Percentiles rank a stretch among this genome's conserved stretches.
These are phyloP conservation scores for Candida schatavii DNA, from an alignment of 805 yeast species.

Conservation along the genomic window DNA sequence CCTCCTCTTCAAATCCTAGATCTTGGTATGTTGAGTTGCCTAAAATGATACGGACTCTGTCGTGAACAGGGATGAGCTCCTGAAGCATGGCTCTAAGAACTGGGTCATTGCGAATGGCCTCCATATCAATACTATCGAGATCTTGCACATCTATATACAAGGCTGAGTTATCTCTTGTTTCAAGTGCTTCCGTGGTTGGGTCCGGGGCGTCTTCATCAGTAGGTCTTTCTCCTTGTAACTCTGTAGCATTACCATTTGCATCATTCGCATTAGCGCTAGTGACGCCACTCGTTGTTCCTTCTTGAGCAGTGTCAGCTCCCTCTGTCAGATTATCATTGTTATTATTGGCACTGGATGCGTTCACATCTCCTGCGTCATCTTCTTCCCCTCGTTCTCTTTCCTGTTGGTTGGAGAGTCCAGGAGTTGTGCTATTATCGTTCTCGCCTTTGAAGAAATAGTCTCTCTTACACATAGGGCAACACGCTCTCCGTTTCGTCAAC, in stretches of 20 bases:
- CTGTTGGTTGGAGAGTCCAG: constrained; percentile 7
- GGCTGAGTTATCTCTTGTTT: constrained; percentile 11
- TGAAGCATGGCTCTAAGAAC: constrained; percentile 34
- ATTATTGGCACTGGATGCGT: constrained; percentile 1
- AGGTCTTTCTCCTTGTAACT: background rate
- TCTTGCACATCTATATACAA: constrained; percentile 14
- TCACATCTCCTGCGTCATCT: constrained; percentile 5
- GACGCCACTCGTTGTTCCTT: background rate
- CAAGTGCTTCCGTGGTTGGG: background rate
- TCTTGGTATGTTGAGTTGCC: constrained; percentile 29
- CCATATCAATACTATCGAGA: constrained; percentile 21
- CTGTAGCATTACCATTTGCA: background rate
- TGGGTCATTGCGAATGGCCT: constrained; percentile 36
- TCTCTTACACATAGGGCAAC: constrained; percentile 81
- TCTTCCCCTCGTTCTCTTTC: constrained; percentile 3
- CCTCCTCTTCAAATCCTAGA: constrained; percentile 44
- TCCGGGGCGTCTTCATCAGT: constrained; percentile 1
- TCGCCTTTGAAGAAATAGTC: constrained; percentile 50
- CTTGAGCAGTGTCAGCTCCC: constrained; percentile 3
- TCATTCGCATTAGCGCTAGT: background rate
- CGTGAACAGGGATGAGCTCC: constrained; percentile 40
- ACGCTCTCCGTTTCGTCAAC: constrained; percentile 70
- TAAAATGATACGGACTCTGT: constrained; percentile 41
- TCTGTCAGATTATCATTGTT: constrained; percentile 2
- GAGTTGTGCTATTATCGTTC: constrained; percentile 2